Conservation (phyloP, 257 asterid genomes). For the Nicotiana sylvestris region DNA sequence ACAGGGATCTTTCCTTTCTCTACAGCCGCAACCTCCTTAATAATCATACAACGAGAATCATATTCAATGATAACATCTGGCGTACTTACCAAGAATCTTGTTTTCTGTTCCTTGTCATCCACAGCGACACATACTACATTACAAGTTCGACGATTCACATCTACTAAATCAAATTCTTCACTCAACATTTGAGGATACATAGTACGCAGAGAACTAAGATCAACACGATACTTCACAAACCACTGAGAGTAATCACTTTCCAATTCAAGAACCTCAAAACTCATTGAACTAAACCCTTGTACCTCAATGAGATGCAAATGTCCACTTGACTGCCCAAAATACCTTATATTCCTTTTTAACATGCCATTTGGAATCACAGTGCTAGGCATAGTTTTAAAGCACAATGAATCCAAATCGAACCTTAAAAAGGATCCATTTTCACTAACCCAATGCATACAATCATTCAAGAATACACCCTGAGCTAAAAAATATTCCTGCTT, state of each 20-base stretch:
- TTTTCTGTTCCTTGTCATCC: background rate
- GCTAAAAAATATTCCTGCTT: background rate
- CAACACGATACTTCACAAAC: conserved; percentile 6
- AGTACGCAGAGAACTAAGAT: background rate
- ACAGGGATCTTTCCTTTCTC: background rate
- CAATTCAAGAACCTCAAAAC: conserved; percentile 12
- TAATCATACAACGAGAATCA: background rate
- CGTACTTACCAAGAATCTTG: background rate
- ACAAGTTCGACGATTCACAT: background rate
- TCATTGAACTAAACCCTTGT: background rate
- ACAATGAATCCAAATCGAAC: conserved; percentile 4
- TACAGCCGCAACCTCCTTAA: conserved; percentile 7
- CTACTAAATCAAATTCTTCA: background rate
- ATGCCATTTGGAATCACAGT: background rate
- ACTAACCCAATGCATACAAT: conserved; percentile 18
- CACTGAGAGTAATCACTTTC: conserved; percentile 6
- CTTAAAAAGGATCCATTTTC: background rate
- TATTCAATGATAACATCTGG: background rate
- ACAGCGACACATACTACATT: background rate
- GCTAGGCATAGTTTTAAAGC: background rate
- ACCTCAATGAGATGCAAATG: background rate
- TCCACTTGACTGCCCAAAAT: conserved; percentile 9
- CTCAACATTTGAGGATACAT: background rate
- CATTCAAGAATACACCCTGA: conserved; percentile 12
- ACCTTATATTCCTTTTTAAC: background rate